Conservation (phyloP, 768 basidiomycete species). For the Postia placenta region DNA sequence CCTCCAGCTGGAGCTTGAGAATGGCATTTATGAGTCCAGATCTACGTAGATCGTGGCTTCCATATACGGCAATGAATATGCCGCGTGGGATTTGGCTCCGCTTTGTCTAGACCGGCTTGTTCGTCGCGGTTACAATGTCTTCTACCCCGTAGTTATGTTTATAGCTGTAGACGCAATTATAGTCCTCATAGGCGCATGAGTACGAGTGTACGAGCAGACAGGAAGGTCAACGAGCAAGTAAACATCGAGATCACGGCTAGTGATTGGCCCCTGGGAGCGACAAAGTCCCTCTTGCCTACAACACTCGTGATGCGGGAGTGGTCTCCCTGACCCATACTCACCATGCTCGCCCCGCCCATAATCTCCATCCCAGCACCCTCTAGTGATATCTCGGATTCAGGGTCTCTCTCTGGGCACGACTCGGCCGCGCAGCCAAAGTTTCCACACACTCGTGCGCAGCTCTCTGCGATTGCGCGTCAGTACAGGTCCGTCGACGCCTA, state of each 20-base stretch:
- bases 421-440: conserved; percentile 38
- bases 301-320: conserved; percentile 4
- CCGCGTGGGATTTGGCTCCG: background rate
- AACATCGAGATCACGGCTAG: too few species aligned
- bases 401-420: conserved; percentile 9
- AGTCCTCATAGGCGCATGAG: too few species aligned
- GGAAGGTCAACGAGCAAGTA: too few species aligned
- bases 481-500: conserved; percentile 55
- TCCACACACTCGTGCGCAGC: conserved; percentile 80
- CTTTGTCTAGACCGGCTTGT: background rate
- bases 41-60: too few species aligned
- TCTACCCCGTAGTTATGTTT: too few species aligned
- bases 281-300: background rate
- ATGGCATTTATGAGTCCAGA: too few species aligned
- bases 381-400: conserved; percentile 14
- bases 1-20: too few species aligned
- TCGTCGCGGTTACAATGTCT: too few species aligned
- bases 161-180: too few species aligned
- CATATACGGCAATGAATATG: too few species aligned
- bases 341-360: conserved; percentile 19
- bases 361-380: conserved; percentile 21
- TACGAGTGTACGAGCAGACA: too few species aligned
- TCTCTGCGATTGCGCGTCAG: conserved; percentile 67
- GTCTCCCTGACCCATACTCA: conserved; percentile 2
- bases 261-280: background rate